These are phyloP conservation scores for Vitis hybrid DNA, from an alignment of 177 flowering plant genomes.

Conservation along the genomic window DNA sequence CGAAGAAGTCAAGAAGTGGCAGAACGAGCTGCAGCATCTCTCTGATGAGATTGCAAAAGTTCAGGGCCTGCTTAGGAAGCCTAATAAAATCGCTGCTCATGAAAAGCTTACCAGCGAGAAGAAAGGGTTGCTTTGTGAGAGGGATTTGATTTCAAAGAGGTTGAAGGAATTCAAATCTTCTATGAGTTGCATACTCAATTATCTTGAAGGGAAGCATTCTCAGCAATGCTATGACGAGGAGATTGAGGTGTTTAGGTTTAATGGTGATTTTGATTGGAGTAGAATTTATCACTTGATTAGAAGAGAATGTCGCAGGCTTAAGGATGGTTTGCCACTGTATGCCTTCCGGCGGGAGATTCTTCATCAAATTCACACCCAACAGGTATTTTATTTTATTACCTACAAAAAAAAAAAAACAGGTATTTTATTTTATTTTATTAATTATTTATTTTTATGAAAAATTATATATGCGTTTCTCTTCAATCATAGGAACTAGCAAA, in stretches of 20 bases:
- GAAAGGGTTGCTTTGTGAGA: conserved; percentile 41
- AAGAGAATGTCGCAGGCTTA: conserved; percentile 63
- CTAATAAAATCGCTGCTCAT: background rate
- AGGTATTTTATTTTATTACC: conserved; percentile 36
- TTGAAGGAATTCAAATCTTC: conserved; percentile 62
- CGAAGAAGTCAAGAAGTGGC: conserved; percentile 37
- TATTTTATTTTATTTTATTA: conserved; percentile 3
- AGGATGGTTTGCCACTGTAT: conserved; percentile 74
- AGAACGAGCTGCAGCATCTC: conserved; percentile 22
- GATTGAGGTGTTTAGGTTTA: conserved; percentile 26
- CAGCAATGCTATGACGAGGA: conserved; percentile 11
- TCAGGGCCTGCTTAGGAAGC: conserved; percentile 5
- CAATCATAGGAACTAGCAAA: too few relatives aligned
- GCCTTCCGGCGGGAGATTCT: conserved; percentile 50
- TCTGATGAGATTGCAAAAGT: conserved; percentile 29
- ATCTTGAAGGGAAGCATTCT: conserved; percentile 29
- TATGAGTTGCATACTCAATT: conserved; percentile 46
- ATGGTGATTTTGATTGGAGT: conserved; percentile 37
- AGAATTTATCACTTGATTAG: conserved; percentile 38
- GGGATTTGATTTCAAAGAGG: conserved; percentile 42
- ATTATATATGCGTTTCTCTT: too few relatives aligned
- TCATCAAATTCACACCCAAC: conserved; percentile 37
- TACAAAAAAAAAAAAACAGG: conserved; percentile 42
- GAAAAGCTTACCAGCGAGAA: conserved; percentile 25
- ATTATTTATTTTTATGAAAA: background rate